Evolutionary conservation across 1,284 basidiomycete genomes (phyloP).

Genomic region (Rhodotorula sp.): DNA sequence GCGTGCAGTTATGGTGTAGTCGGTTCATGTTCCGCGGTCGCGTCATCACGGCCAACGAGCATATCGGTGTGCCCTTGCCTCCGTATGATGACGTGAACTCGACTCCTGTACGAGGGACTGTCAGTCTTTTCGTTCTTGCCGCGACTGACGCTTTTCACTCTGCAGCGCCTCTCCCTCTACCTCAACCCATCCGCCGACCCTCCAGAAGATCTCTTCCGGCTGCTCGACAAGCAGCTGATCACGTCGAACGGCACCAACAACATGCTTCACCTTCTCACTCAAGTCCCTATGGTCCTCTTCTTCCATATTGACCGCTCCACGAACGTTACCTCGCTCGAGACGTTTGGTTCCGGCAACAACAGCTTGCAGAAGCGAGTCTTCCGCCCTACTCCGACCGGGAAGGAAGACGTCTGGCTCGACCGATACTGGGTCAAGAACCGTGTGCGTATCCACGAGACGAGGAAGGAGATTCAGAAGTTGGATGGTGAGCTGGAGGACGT

Average conservation of each 20-base stretch:
- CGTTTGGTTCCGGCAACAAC: slow-evolving; percentile 1
- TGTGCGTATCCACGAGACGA: background rate
- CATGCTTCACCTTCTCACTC: slow-evolving; percentile 10
- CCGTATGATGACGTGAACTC: background rate
- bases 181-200: slow-evolving; percentile 1
- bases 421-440: slow-evolving; percentile 22
- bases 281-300: background rate
- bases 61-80: slow-evolving; percentile 8
- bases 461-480: slow-evolving; percentile 1
- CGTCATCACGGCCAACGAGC: background rate
- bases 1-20: background rate
- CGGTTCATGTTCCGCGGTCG: slow-evolving; percentile 13
- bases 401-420: slow-evolving; percentile 25
- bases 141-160: background rate
- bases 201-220: slow-evolving; percentile 8
- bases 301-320: slow-evolving; percentile 15
- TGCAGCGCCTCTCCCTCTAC: slow-evolving; percentile 2
- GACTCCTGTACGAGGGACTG: background rate
- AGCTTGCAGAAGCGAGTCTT: background rate
- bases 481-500: background rate
- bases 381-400: background rate
- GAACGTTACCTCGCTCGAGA: slow-evolving; percentile 14
- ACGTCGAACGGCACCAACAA: too few relatives aligned
- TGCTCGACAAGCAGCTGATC: slow-evolving; percentile 17
- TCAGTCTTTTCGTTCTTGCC: background rate